Evolutionary conservation across 73 alveolate genomes (phyloP).

Genomic region (Paramecium bursaria): DNA sequence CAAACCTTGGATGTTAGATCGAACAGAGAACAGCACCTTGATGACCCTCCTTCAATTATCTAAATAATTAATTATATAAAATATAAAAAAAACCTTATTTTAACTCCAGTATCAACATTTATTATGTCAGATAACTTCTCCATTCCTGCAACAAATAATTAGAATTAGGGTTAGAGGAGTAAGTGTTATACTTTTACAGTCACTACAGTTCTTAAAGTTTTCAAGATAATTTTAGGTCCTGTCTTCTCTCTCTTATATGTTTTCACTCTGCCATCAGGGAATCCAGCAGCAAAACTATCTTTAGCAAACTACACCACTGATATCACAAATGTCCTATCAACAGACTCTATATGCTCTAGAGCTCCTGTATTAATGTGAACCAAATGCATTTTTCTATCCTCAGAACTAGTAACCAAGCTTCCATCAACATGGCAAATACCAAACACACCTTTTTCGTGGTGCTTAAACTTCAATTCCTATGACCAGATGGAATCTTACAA

Average conservation of each 20-base stretch:
- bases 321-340: conserved; percentile 49
- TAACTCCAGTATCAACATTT: conserved; percentile 17
- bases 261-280: conserved; percentile 57
- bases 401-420: conserved; percentile 20
- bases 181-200: no score
- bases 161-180: no score
- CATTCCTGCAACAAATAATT: no score
- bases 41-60: conserved; percentile 45
- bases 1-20: background rate
- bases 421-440: background rate
- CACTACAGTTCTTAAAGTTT: no score
- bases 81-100: no score
- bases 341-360: conserved; percentile 44
- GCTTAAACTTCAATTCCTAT: background rate
- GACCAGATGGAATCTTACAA: conserved; percentile 41
- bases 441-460: conserved; percentile 39
- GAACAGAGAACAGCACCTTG: background rate
- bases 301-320: conserved; percentile 1
- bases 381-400: conserved; percentile 49
- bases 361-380: background rate
- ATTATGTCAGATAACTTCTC: conserved; percentile 20
- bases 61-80: background rate
- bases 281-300: conserved; percentile 54
- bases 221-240: no score
- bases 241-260: conserved; percentile 57